Evolutionary conservation across 2,329 filamentous ascomycete genomes (phyloP).

Genomic region (Amylocarpus encephaloides): DNA sequence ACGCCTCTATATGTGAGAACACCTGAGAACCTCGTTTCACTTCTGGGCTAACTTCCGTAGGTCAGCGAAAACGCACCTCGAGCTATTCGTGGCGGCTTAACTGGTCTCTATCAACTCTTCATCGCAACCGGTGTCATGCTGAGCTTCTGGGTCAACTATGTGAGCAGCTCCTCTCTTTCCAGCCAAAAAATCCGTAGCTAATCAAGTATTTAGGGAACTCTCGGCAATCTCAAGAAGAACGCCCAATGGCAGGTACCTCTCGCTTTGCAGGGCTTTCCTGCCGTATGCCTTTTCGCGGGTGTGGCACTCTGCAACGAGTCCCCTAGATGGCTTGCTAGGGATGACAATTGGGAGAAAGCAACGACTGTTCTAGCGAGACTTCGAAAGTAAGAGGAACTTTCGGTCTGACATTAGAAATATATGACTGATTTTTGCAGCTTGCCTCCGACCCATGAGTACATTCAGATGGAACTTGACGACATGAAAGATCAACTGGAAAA

Average conservation of each 20-base stretch:
- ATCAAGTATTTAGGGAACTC: slow-evolving; percentile 14
- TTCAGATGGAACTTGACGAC: slow-evolving; percentile 43
- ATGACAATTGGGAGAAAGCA: slow-evolving; percentile 62
- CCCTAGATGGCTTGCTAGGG: slow-evolving; percentile 61
- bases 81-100: slow-evolving; percentile 45
- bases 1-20: slow-evolving; percentile 30
- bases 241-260: slow-evolving; percentile 54
- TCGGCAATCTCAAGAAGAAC: slow-evolving; percentile 31
- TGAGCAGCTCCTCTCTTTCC: slow-evolving; percentile 38
- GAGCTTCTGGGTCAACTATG: slow-evolving; percentile 41
- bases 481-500: slow-evolving; percentile 42
- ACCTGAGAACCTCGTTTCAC: slow-evolving; percentile 40
- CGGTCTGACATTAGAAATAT: neutral
- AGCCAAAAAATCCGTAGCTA: neutral
- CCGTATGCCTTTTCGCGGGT: slow-evolving; percentile 51
- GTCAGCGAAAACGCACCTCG: slow-evolving; percentile 43
- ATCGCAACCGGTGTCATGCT: slow-evolving; percentile 35
- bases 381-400: slow-evolving; percentile 17
- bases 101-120: slow-evolving; percentile 45
- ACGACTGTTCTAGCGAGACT: slow-evolving; percentile 49
- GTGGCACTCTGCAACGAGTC: slow-evolving; percentile 57
- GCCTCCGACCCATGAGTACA: slow-evolving; percentile 46
- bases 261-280: slow-evolving; percentile 58
- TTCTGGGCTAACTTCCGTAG: slow-evolving; percentile 35
- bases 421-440: slow-evolving; percentile 31